Evolutionary conservation across 306 rosid species (phyloP), one percentile per base, ranked within the genome.

Genomic region (Adenanthera pavonina): DNA sequence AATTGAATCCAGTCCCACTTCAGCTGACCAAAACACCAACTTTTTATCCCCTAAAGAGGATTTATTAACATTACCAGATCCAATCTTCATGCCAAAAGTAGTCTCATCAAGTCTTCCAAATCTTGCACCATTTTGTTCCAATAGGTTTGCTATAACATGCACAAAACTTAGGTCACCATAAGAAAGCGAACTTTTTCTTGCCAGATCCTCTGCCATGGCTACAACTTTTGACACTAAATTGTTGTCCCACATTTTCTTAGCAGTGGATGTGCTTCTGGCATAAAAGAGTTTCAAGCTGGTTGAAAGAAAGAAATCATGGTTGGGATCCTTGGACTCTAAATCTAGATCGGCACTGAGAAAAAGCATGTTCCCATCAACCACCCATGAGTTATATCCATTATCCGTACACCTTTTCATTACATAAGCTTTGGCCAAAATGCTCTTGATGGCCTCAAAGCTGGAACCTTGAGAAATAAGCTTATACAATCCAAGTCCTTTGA

Each of bases 281-380:
- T 87, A 85, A 38, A 93, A 78, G 81, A 95, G 84, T 52, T 89
- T 94, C 11, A 84, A 76, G 72, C 78, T 88, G 73, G 88, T 85
- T 40, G 92, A 92, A 4, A 78, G 59, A 64, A 75, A 74, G 83
- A 91, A 87, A 59, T 90, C 91, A 6, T 48, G 33, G 1, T 78
- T 73, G 54, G 65, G 79, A 85, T 85, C 84, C 14, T 38, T 25
- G 38, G 74, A 76, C 46, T 87, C 86, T 2, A 64, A 68, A 75
- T 87, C 81, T 33, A 79, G 59, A 33, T 87, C 84, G 25, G 91
- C 77, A 76, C 80, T 85, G 68, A 83, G 86, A 87, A 95, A 69
- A 69, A 69, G 92, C 85, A 89, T 53, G 86, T 88, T 88, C 74
- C 92, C 97, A 74, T 88, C 90, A 69, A 93, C 82, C 86, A 91